Conservation (phyloP, 805 yeast genomes). For the Nakazawaea wickerhamii region DNA sequence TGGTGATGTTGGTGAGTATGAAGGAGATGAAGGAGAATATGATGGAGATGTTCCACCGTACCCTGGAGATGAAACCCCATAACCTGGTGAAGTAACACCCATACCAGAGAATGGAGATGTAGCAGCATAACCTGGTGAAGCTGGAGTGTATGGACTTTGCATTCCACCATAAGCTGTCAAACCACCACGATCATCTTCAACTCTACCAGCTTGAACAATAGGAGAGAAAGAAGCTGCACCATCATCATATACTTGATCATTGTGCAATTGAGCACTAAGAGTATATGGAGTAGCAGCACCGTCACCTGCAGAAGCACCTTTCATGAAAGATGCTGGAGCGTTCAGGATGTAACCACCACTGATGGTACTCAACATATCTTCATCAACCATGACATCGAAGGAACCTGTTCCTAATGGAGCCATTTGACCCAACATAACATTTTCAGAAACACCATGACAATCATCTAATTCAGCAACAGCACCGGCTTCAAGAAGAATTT, state of each 20-base stretch:
- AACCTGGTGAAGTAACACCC: conserved; percentile 49
- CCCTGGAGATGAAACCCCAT: conserved; percentile 54
- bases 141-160: conserved; percentile 33
- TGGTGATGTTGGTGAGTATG: conserved; percentile 69
- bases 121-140: conserved; percentile 36
- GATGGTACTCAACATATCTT: conserved; percentile 66
- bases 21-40: conserved; percentile 57
- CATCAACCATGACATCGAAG: conserved; percentile 93
- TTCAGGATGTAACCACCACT: conserved; percentile 41
- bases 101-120: conserved; percentile 57
- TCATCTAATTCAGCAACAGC: conserved; percentile 97
- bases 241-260: conserved; percentile 37
- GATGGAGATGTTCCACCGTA: conserved; percentile 74
- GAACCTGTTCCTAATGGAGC: conserved; percentile 99
- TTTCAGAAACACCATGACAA: conserved; percentile 97
- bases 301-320: conserved; percentile 41
- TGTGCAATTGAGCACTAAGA: conserved; percentile 52
- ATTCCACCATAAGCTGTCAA: conserved; percentile 81
- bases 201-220: conserved; percentile 77
- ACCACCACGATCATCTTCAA: conserved; percentile 65
- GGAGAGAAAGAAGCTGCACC: conserved; percentile 88
- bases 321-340: conserved; percentile 35
- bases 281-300: conserved; percentile 95
- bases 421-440: conserved; percentile 95
- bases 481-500: conserved; percentile 95